Evolutionary conservation across 345 rosid species (phyloP), one percentile per base, ranked within the genome.

Genomic region (Psidium guajava): DNA sequence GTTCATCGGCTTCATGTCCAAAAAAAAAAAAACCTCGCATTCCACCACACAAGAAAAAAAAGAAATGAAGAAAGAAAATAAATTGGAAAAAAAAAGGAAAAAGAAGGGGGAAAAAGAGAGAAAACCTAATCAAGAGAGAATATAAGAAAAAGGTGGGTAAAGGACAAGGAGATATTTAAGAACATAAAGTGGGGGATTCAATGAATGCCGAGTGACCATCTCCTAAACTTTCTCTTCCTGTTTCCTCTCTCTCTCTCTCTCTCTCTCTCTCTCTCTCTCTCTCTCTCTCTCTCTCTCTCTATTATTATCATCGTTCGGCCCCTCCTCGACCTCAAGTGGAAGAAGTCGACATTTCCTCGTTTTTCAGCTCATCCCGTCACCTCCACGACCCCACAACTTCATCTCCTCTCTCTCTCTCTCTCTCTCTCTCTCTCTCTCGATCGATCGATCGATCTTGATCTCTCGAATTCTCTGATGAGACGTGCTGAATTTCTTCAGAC

Each of bases 261-360:
- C 47, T 44, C 75, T 81, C 83, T 49, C 83, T 73, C 44, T 73
- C 21, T 73, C 75, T 81, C 83, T 49, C 83, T 73, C 80, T 73
- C 22, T 73, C 77, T 81, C 83, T 50, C 83, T 74, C 81, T 74
- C 75, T 81, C 83, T 50, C 83, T 74, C 81, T 74, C 24, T 36
- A 40, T 18, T 51, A 81, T 51, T 54, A 51, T 54, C 42, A 53
- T 82, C 44, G 57, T 28, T 82, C 28, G 57, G 57, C 47, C 83
- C 44, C 57, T 57, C 50, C 77, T 59, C 64, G 86, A 85, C 80
- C 80, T 32, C 80, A 69, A 69, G 80, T 69, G 80, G 80, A 36
- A 69, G 80, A 90, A 90, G 85, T 77, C 18, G 89, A 88, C 89
- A 85, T 86, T 88, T 83, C 90, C 87, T 86, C 85, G 90, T 88